phyloP scores from a whole-genome alignment of 768 basidiomycete genomes.

The Rhizopogon sp. region DNA sequence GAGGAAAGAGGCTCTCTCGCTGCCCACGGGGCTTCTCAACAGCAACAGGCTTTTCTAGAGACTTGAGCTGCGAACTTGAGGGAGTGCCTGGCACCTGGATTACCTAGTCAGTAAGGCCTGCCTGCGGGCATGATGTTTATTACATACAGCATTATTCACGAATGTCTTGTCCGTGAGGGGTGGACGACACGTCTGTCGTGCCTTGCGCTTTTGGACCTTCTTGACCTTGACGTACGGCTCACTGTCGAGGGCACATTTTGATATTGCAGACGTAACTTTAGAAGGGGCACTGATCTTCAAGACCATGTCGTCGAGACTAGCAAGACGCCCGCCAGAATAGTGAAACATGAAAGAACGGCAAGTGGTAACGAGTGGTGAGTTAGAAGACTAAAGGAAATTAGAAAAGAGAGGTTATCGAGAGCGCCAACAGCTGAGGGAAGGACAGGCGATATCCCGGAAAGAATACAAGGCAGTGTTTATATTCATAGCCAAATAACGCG shows the following conservation, averaged over 20 bases:
- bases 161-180: conserved; percentile 30
- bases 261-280: conserved; percentile 24
- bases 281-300: conserved; percentile 27
- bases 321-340: conserved; percentile 36
- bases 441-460: background rate
- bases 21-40: background rate
- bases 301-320: conserved; percentile 37
- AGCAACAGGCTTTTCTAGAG: background rate
- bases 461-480: background rate
- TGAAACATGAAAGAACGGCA: conserved; percentile 24
- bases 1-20: background rate
- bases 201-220: conserved; percentile 20
- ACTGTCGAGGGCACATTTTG: conserved; percentile 15
- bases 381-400: conserved; percentile 7
- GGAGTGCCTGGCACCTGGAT: conserved; percentile 6
- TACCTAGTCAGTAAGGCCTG: conserved; percentile 7
- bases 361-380: conserved; percentile 9
- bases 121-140: conserved; percentile 3
- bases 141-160: conserved; percentile 25
- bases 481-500: conserved; percentile 8
- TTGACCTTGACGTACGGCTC: conserved; percentile 14
- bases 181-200: conserved; percentile 15
- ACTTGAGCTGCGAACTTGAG: background rate
- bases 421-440: background rate
- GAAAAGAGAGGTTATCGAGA: conserved; percentile 2